Evolutionary conservation across 352 stramenopile genomes (phyloP), one percentile per base, ranked within the genome.

Genomic region (Pythium rishiriense): DNA sequence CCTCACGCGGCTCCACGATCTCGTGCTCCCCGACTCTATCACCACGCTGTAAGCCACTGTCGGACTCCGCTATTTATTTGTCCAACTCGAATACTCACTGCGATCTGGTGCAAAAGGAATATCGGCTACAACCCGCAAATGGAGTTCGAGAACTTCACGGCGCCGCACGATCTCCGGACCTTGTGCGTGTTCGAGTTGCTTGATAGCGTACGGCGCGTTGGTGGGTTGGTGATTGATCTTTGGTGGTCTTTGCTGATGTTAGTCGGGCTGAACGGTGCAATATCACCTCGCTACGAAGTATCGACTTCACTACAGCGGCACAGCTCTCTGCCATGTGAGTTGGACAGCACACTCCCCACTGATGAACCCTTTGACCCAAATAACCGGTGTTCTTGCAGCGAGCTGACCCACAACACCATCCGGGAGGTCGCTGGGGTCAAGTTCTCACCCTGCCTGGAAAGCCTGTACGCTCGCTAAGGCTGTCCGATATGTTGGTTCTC

Each of bases 81-180:
- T 35, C 31, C 15, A 17, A 21, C 14, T 43, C 37, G 14, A n/a
- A 42, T 42, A 8, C 4, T 17, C 14, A 43, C 37, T 17, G 37
- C 14, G n/a, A 11, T n/a, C 21, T 37, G 17, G 24, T 35, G 4
- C 26, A 15, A n/a, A n/a, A 63, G 56, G 11, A 33, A 21, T 11
- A 22, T 63, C 9, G 31, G 46, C 29, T 55, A 29, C 42, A 63
- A 63, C 28, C 56, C 42, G 8, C 48, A 63, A 28, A 63, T 63
- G 56, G 43, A 28, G n/a, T 63, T 49, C 10, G 22, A 54, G 3
- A 63, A 63, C 29, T 63, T 63, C 31, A 63, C 56, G 22, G 56
- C 56, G 6, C 56, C 56, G 9, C 17, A 25, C 7, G 43, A 55
- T 41, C 42, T 55, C 3, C 26, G 14, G 10, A 47, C 28, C 5